phyloP scores from a whole-genome alignment of 2,329 filamentous ascomycete species.

The Hymenotorrendiella dingleyae region DNA sequence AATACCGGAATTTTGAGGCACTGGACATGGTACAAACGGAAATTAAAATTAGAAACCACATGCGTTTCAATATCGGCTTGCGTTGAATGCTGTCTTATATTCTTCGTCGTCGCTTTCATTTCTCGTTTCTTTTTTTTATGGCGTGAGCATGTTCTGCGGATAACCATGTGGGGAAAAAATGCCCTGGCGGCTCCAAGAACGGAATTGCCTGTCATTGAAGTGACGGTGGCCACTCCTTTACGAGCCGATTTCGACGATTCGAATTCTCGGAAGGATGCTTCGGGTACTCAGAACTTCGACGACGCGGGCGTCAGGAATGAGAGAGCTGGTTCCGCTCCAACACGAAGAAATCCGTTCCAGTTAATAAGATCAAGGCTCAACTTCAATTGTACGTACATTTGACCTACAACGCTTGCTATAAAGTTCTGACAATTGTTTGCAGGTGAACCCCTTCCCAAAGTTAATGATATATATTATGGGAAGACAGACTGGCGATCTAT shows the following conservation, averaged over 20 bases:
- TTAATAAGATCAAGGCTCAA: no score
- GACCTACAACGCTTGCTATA: no score
- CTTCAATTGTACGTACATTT: no score
- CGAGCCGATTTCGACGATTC: slow-evolving; percentile 6
- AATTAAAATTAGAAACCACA: slow-evolving; percentile 8
- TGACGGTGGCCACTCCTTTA: slow-evolving; percentile 7
- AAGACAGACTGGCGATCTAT: slow-evolving; percentile 10
- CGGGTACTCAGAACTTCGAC: not conserved
- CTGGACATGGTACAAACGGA: no score
- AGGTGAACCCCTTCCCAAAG: slow-evolving; percentile 6
- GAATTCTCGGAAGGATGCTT: slow-evolving; percentile 2
- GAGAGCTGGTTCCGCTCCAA: slow-evolving; percentile 1
- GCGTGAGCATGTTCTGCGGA: slow-evolving; percentile 2
- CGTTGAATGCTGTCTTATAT: slow-evolving; percentile 4
- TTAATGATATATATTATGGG: slow-evolving; percentile 9
- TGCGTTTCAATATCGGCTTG: slow-evolving; percentile 5
- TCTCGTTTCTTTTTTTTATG: not conserved
- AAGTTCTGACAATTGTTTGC: not conserved
- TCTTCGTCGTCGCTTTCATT: slow-evolving; percentile 3
- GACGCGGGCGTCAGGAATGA: slow-evolving; percentile 1
- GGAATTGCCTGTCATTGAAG: slow-evolving; percentile 5
- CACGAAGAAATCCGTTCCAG: no score
- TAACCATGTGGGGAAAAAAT: slow-evolving; percentile 4
- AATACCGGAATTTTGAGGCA: no score
- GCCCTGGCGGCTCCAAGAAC: slow-evolving; percentile 3